Percentiles rank a stretch among this genome's conserved stretches.
Evolutionary conservation across 2,329 filamentous ascomycete genomes (phyloP).

Genomic region (Passalora sequoiae): DNA sequence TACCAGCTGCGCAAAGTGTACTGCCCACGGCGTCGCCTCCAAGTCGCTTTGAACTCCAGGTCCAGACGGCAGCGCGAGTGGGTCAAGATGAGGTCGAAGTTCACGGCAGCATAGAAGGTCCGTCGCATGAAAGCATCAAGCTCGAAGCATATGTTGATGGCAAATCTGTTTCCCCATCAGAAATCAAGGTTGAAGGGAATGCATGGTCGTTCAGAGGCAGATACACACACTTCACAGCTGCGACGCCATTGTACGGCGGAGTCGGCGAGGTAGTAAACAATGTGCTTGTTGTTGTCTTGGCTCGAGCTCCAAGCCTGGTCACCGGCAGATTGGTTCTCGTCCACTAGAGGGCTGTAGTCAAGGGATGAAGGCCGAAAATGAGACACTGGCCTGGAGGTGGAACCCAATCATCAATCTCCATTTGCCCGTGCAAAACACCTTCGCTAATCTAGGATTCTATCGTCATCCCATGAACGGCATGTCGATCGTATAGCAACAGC

Average conservation of each 20-base stretch:
- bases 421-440: conserved; percentile 13
- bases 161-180: conserved; percentile 1
- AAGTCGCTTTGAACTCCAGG: not conserved
- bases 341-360: conserved; percentile 8
- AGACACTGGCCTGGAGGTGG: not conserved
- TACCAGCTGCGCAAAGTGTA: not conserved
- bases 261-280: conserved; percentile 24
- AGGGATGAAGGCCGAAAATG: conserved; percentile 6
- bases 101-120: not conserved
- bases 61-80: not conserved
- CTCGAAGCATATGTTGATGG: conserved; percentile 10
- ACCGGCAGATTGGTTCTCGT: conserved; percentile 17
- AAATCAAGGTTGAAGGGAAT: conserved; percentile 1
- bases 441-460: conserved; percentile 22
- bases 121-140: conserved; percentile 5
- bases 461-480: conserved; percentile 17
- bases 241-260: conserved; percentile 26
- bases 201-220: conserved; percentile 14
- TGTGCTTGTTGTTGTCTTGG: conserved; percentile 19
- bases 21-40: not conserved
- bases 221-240: conserved; percentile 20
- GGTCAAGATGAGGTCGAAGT: not conserved
- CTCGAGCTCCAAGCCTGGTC: conserved; percentile 3
- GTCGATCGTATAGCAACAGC: conserved; percentile 21
- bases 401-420: conserved; percentile 1